Conservation (phyloP, 2,329 filamentous ascomycete species). For the Blumeria graminis region DNA sequence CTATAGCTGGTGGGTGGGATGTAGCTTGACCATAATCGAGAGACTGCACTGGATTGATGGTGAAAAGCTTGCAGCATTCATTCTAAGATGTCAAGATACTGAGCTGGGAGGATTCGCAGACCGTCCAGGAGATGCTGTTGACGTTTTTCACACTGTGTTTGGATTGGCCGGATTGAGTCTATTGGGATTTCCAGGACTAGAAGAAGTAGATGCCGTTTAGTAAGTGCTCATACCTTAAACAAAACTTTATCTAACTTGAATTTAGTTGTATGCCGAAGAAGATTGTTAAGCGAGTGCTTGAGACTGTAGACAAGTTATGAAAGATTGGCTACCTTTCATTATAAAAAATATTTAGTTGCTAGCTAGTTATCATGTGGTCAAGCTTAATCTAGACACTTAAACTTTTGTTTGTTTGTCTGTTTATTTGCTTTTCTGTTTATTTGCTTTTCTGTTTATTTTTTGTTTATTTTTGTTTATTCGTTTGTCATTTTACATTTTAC, state of each 20-base stretch:
- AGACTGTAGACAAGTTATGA: conserved; percentile 10
- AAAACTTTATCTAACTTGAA: conserved; percentile 4
- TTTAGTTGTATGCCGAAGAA: conserved; percentile 45
- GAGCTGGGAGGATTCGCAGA: conserved; percentile 73
- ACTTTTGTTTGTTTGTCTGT: too few relatives aligned
- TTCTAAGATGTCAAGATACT: conserved; percentile 67
- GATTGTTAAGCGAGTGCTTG: conserved; percentile 34
- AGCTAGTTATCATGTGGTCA: too few relatives aligned
- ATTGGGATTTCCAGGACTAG: conserved; percentile 49
- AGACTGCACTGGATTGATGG: conserved; percentile 84
- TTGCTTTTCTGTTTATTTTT: too few relatives aligned
- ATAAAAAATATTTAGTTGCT: too few relatives aligned
- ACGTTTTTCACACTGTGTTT: conserved; percentile 90
- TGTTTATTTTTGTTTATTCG: too few relatives aligned
- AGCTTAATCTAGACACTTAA: too few relatives aligned
- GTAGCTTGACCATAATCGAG: conserved; percentile 71
- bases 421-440: too few relatives aligned
- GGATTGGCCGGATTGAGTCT: conserved; percentile 73
- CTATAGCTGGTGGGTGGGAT: conserved; percentile 97
- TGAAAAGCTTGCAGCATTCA: conserved; percentile 54
- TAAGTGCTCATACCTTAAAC: conserved; percentile 18
- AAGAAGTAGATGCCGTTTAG: conserved; percentile 74
- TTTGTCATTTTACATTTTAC: too few relatives aligned
- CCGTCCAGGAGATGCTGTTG: conserved; percentile 78
- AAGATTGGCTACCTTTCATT: too few relatives aligned